Conservation (phyloP, 2,329 filamentous ascomycete genomes). For the Scedosporium dehoogii region DNA sequence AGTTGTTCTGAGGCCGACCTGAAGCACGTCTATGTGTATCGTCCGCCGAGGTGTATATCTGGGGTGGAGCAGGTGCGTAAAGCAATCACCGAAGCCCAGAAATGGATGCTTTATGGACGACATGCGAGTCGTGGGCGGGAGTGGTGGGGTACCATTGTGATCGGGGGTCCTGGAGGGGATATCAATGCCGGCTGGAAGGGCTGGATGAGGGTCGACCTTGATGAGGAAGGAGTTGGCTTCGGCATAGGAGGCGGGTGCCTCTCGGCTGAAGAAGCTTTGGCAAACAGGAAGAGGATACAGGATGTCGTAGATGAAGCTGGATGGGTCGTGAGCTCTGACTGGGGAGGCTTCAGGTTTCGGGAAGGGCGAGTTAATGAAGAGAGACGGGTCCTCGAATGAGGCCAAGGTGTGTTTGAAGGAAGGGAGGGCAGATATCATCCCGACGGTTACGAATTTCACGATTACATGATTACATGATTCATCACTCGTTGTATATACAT, state of each 20-base stretch:
- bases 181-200: constrained; percentile 29
- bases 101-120: constrained; percentile 40
- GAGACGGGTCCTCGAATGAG: too few species aligned
- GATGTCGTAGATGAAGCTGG: constrained; percentile 32
- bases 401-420: too few species aligned
- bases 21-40: constrained; percentile 40
- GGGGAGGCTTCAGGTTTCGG: constrained; percentile 37
- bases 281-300: constrained; percentile 27
- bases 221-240: constrained; percentile 27
- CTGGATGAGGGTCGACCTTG: constrained; percentile 42
- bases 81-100: constrained; percentile 29
- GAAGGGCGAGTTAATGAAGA: not conserved
- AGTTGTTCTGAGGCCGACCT: constrained; percentile 27
- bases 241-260: constrained; percentile 16
- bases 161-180: constrained; percentile 30
- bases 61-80: constrained; percentile 18
- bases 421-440: too few species aligned
- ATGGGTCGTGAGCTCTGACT: constrained; percentile 29
- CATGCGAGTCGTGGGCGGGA: constrained; percentile 33
- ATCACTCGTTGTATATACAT: not conserved
- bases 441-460: not conserved
- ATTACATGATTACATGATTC: not conserved
- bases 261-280: constrained; percentile 35
- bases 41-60: constrained; percentile 21
- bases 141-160: constrained; percentile 50